phyloP scores from a whole-genome alignment of 1,284 basidiomycete species.

The Xerocomus amazonicus region DNA sequence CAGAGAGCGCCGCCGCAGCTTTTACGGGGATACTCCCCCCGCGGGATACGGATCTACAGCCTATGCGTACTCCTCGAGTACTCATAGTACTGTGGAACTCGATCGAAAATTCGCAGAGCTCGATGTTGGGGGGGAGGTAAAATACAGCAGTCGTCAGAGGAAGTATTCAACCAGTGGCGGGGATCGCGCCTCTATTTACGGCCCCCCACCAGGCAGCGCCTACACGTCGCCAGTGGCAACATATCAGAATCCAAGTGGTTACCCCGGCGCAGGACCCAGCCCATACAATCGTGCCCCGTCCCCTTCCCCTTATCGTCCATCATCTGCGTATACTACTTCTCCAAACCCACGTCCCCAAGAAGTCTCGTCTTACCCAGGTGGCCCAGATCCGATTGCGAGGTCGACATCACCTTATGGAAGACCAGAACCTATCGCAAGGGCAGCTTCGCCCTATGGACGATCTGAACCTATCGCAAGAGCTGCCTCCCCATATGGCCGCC shows the following conservation, averaged over 20 bases:
- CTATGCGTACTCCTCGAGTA: constrained; percentile 27
- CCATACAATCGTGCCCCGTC: constrained; percentile 26
- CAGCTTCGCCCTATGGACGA: constrained; percentile 24
- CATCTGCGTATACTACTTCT: constrained; percentile 26
- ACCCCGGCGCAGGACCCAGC: constrained; percentile 13
- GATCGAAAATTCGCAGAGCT: constrained; percentile 32
- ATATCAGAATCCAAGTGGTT: constrained; percentile 22
- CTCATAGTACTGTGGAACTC: constrained; percentile 17
- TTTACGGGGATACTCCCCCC: constrained; percentile 32
- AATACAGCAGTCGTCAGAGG: constrained; percentile 25
- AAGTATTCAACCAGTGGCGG: constrained; percentile 30
- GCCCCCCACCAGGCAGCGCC: constrained; percentile 3
- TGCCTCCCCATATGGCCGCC: constrained; percentile 32
- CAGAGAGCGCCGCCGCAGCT: constrained; percentile 34
- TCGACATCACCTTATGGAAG: constrained; percentile 34
- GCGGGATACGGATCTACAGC: constrained; percentile 21
- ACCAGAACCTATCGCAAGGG: constrained; percentile 26
- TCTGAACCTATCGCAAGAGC: constrained; percentile 25
- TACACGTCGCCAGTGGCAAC: constrained; percentile 23
- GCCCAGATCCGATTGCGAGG: constrained; percentile 30
- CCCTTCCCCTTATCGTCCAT: constrained; percentile 33
- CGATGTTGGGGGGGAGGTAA: constrained; percentile 29
- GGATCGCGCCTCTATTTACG: constrained; percentile 25
- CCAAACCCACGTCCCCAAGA: constrained; percentile 34
- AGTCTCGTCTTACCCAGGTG: constrained; percentile 31